Base-by-base conservation (phyloP, 768 basidiomycete species). In the Dioszegia aurantiaca region DNA sequence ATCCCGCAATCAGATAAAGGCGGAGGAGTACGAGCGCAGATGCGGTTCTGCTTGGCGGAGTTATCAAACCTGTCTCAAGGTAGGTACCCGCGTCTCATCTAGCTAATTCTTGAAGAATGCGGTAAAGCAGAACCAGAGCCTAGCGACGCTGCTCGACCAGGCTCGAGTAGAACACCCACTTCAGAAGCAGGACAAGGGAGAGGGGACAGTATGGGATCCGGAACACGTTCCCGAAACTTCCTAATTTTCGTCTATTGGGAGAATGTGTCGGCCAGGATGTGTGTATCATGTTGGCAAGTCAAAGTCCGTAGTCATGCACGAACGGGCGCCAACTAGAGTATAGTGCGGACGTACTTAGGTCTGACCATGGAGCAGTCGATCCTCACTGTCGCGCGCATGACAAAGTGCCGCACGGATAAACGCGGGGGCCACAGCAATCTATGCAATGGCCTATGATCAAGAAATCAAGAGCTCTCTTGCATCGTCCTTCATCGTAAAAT, bases 41-140 rank as follows among this genome's bases (percentile, higher is more conserved):
- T 97, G 94, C 65, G 93, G 92, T 9, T 83, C 81, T 63, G 76
- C 90, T 16, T 97, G 92, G 89, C 79, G 81, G 43, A 81, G 81
- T 61, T 97, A 97, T 76, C 85, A 85, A 60, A 78, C 77, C 2
- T 97, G 93, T 74, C 82, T 97, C 5, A 85, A 88, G 81, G 94
- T 92, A 30, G 21, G 16, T 46, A 43, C 44, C 37, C 46, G 28
- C 51, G 9, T 14, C 30, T 17, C 43, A 52, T 30, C 17, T 16
- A 11, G 27, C 16, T 12, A 30, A 43, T 33, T 33, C 23, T 10
- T 4, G 2, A 42, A 68, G 91, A 85, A 82, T 78, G 90, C 90
- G 0, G 77, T 78, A 39, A 84, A 87, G 28, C 85, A 84, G 67
- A 86, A 86, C 16, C 87, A 86, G 63, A 88, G 86, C 5, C 79